Percentiles rank a stretch among this genome's conserved stretches.
Conservation (phyloP, 2,329 filamentous ascomycete genomes). For the Alternaria dauci region DNA sequence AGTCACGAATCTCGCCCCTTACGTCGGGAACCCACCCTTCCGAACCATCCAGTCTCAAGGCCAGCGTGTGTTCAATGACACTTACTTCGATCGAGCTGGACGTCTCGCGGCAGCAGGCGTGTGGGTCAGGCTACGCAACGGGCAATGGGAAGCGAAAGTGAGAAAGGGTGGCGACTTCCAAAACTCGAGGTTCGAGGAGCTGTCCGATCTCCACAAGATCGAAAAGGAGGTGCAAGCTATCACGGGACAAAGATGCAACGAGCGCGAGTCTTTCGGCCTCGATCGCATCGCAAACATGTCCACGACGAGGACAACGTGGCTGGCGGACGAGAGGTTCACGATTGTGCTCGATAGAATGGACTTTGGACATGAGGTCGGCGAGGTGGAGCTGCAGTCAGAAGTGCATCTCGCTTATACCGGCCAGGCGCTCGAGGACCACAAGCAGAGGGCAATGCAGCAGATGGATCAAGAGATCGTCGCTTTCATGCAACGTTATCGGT, state of each 20-base stretch:
- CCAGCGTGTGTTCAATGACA: constrained; percentile 29
- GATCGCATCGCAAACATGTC: constrained; percentile 27
- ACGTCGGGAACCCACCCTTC: constrained; percentile 16
- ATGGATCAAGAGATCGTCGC: constrained; percentile 19
- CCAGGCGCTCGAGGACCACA: constrained; percentile 13
- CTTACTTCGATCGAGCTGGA: constrained; percentile 37
- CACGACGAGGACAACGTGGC: constrained; percentile 37
- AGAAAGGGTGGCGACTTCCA: constrained; percentile 27
- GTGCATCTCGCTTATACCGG: constrained; percentile 4
- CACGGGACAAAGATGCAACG: constrained; percentile 13
- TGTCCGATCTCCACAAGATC: constrained; percentile 27
- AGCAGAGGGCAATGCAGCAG: constrained; percentile 19
- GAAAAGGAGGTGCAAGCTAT: constrained; percentile 13
- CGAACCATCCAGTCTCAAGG: constrained; percentile 14
- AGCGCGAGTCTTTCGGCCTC: constrained; percentile 20
- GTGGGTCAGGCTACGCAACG: constrained; percentile 33
- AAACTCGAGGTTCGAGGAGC: constrained; percentile 39
- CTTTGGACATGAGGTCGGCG: constrained; percentile 46
- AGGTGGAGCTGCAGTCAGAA: constrained; percentile 44
- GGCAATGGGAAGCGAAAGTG: constrained; percentile 29
- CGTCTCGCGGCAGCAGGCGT: constrained; percentile 31
- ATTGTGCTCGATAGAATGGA: constrained; percentile 20
- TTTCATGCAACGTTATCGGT: constrained; percentile 21
- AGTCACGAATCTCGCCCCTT: constrained; percentile 13
- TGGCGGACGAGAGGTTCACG: constrained; percentile 30